phyloP scores from a whole-genome alignment of 768 basidiomycete genomes.

The Collybia nuda region DNA sequence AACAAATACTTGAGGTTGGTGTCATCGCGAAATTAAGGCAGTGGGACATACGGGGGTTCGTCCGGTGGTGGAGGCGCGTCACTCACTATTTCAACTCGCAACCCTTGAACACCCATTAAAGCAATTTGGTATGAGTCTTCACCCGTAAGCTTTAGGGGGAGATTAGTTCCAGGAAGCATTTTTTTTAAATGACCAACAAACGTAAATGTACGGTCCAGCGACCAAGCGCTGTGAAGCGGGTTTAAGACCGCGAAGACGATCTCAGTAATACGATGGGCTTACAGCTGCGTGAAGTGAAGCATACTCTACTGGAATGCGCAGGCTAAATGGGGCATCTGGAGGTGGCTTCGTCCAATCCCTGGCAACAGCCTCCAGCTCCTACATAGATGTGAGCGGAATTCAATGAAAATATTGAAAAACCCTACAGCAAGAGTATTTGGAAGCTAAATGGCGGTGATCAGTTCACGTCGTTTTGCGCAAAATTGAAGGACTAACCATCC shows the following conservation, averaged over 20 bases:
- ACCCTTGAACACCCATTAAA: constrained; percentile 77
- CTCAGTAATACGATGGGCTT: constrained; percentile 25
- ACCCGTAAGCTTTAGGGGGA: constrained; percentile 58
- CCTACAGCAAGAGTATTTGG: constrained; percentile 67
- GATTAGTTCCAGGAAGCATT: constrained; percentile 6
- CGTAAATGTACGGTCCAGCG: constrained; percentile 82
- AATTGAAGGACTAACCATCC: constrained; percentile 47
- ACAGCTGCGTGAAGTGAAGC: constrained; percentile 85
- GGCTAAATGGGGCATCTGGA: constrained; percentile 69
- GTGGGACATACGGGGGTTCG: constrained; percentile 72
- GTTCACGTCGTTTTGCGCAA: constrained; percentile 8
- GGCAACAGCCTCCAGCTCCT: constrained; percentile 83
- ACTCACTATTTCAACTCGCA: constrained; percentile 83
- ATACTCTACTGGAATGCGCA: constrained; percentile 86
- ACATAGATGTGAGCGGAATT: constrained; percentile 7
- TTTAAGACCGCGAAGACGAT: constrained; percentile 16
- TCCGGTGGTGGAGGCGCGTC: constrained; percentile 85
- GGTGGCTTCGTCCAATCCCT: constrained; percentile 88
- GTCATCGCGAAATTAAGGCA: constrained; percentile 7
- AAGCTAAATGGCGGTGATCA: constrained; percentile 42
- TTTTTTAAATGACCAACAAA: constrained; percentile 31
- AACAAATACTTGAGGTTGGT: not conserved
- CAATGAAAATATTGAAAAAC: constrained; percentile 4
- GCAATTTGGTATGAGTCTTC: constrained; percentile 91
- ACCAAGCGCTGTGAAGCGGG: constrained; percentile 60